Evolutionary conservation across 768 basidiomycete species (phyloP), one percentile per base, ranked within the genome.

Genomic region (Russula compacta): DNA sequence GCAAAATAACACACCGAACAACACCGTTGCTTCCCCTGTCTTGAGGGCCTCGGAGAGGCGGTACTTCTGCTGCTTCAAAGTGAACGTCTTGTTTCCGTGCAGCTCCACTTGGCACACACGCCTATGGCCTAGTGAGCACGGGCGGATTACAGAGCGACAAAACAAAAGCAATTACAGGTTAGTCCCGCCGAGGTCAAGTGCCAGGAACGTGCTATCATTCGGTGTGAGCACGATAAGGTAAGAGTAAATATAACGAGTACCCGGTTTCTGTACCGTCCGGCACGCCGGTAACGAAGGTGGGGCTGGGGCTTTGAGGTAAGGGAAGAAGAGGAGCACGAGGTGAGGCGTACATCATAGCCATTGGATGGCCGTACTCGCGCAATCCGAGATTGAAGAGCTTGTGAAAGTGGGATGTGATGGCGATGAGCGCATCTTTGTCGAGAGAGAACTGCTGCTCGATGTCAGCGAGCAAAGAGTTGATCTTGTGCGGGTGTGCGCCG

Each of bases 141-240:
- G 53, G 32, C 33, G 32, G 24, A 53, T n/a, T 1, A 46, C 7
- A 43, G 3, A 6, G 50, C 15, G 35, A 56, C 29, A 17, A 21
- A 32, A 15, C 8, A 32, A 29, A 12, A 38, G 3, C 4, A 78
- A 89, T 71, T 74, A 97, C 89, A 99, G 81, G 71, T 99, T 99
- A 24, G 97, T 99, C 58, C 97, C 97, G 43, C 97, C 97, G 19
- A 99, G 82, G 77, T 99, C 95, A 19, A 98, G 80, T 4, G 97
- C 95, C 56, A 98, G 83, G 74, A 97, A 99, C 6, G 93, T 95
- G 48, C 94, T 97, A 68, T 40, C 33, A 46, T 40, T 21, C n/a
- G 46, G 53, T 29, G 19, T 12, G 35, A 14, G 14, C n/a, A 8
- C 14, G 1, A 29, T 14, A 15, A 17, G 51, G 42, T 32, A 11